Conservation (phyloP, 106 monocot species). For the Iris macrosiphon region DNA sequence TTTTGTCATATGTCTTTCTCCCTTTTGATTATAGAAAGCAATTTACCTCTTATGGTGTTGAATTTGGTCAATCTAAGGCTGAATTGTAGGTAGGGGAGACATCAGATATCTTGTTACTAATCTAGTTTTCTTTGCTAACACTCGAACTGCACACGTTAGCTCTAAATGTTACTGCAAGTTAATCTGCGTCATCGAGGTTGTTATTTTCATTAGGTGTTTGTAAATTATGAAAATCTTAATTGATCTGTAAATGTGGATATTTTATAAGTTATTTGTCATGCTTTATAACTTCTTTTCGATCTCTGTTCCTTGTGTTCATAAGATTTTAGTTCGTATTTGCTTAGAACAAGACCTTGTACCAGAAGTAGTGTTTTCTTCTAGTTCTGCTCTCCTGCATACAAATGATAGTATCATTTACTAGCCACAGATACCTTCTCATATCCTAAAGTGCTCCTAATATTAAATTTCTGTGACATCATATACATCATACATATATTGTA, state of each 20-base stretch:
- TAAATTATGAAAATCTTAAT: background rate
- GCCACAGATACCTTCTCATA: background rate
- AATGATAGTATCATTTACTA: too few species aligned
- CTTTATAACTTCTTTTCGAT: background rate
- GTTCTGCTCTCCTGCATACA: background rate
- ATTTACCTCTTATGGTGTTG: background rate
- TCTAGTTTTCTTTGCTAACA: background rate
- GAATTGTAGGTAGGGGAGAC: background rate
- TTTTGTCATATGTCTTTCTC: background rate
- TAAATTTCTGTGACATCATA: background rate
- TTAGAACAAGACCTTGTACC: background rate
- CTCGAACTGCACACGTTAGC: background rate
- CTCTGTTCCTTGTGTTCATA: background rate
- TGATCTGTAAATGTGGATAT: background rate
- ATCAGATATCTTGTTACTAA: background rate
- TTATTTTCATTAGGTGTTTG: background rate
- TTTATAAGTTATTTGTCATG: background rate
- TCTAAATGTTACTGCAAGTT: background rate
- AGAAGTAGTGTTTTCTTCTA: background rate
- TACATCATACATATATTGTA: background rate
- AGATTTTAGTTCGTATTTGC: background rate
- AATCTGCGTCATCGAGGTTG: background rate
- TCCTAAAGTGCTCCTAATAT: too few species aligned
- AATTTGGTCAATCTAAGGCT: background rate
- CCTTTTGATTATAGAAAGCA: background rate